Conservation (phyloP, 768 basidiomycete genomes). For the Leccinum uliginosum region DNA sequence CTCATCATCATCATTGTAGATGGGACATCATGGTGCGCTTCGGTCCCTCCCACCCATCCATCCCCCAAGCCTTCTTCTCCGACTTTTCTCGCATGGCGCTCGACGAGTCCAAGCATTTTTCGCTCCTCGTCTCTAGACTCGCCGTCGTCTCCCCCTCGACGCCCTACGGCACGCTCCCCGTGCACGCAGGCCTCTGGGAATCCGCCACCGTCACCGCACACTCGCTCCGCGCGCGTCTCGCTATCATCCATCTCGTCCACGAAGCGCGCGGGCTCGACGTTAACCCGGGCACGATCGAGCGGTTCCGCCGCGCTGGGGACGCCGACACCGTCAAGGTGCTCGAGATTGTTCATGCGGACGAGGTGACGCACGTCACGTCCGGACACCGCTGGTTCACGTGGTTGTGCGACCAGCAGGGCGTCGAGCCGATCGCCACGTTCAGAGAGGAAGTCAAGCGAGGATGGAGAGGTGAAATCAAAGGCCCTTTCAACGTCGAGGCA, state of each 20-base stretch:
- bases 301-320: not conserved
- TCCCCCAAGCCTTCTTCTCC: not conserved
- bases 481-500: not conserved
- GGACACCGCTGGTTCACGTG: conserved; percentile 31
- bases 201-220: not conserved
- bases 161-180: not conserved
- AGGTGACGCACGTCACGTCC: conserved; percentile 76
- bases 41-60: not conserved
- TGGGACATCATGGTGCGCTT: not conserved
- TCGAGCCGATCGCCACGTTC: not conserved
- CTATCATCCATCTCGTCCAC: conserved; percentile 80
- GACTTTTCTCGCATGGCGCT: not conserved
- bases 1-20: not conserved
- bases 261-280: conserved; percentile 36
- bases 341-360: conserved; percentile 76
- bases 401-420: not conserved
- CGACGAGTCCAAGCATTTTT: not conserved
- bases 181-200: not conserved
- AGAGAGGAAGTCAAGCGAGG: not conserved
- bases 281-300: not conserved
- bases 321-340: conserved; percentile 60
- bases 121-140: not conserved
- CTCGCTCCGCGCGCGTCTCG: not conserved
- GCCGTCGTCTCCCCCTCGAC: not conserved
- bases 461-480: not conserved